These are phyloP conservation scores for Pichia norvegensis DNA, from an alignment of 1,139 yeast species.

Conservation along the genomic window DNA sequence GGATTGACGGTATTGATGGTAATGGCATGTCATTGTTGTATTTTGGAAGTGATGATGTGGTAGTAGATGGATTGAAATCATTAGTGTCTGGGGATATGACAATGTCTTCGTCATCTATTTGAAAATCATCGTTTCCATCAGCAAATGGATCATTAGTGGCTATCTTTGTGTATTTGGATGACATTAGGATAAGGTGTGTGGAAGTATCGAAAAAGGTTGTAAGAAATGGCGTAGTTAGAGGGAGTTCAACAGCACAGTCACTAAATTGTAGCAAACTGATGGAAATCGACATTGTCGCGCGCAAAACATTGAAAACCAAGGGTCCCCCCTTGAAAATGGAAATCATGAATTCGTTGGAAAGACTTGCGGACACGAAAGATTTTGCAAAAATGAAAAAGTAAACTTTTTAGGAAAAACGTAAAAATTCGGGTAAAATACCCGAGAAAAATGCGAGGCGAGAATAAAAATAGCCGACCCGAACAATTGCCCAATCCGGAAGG, in stretches of 20 bases:
- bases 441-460: not conserved
- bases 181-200: not conserved
- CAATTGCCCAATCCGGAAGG: no score
- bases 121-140: conserved; percentile 2
- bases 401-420: not conserved
- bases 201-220: no score
- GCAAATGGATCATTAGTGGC: not conserved
- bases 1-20: not conserved
- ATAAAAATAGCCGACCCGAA: no score
- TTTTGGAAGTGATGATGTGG: not conserved
- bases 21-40: conserved; percentile 2
- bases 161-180: not conserved
- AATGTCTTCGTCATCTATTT: conserved; percentile 16
- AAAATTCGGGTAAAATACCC: not conserved
- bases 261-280: no score
- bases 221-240: no score
- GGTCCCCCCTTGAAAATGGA: not conserved
- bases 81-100: not conserved
- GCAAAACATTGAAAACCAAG: not conserved
- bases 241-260: no score
- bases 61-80: not conserved
- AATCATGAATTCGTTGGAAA: no score
- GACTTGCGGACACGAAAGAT: not conserved
- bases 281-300: no score
- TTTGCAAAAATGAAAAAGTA: not conserved